Percentiles rank a stretch among this genome's conserved stretches.
Evolutionary conservation across 2,329 filamentous ascomycete species (phyloP).

Genomic region (Penicillium sp.): DNA sequence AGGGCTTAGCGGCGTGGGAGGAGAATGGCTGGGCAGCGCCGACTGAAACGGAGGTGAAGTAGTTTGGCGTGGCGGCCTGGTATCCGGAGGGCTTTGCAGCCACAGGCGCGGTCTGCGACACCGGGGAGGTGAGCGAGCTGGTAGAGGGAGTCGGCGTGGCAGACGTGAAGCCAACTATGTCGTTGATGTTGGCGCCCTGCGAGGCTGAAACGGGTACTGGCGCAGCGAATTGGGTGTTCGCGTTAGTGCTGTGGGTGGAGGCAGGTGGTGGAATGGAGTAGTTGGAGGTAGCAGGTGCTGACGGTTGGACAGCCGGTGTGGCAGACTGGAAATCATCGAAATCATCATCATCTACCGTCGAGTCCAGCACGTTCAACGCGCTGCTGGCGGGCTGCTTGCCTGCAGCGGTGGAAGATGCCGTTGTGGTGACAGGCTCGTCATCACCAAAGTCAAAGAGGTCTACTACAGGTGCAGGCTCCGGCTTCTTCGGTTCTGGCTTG

Average conservation of each 20-base stretch:
- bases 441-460: slow-evolving; percentile 91
- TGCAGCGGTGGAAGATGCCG: slow-evolving; percentile 42
- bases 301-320: slow-evolving; percentile 51
- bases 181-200: slow-evolving; percentile 77
- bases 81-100: slow-evolving; percentile 65
- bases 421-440: slow-evolving; percentile 62
- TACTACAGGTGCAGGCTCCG: slow-evolving; percentile 71
- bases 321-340: slow-evolving; percentile 98
- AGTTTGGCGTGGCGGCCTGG: slow-evolving; percentile 84
- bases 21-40: slow-evolving; percentile 37
- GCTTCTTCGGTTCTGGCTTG: slow-evolving; percentile 61
- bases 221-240: slow-evolving; percentile 71
- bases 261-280: slow-evolving; percentile 51
- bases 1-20: slow-evolving; percentile 43
- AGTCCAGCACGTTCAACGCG: slow-evolving; percentile 53
- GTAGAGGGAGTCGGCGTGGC: slow-evolving; percentile 70
- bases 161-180: slow-evolving; percentile 78
- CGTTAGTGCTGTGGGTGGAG: slow-evolving; percentile 52
- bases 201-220: slow-evolving; percentile 84
- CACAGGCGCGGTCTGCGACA: slow-evolving; percentile 46
- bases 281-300: slow-evolving; percentile 40
- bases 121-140: slow-evolving; percentile 58
- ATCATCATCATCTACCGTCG: slow-evolving; percentile 73
- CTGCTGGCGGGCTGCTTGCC: slow-evolving; percentile 52
- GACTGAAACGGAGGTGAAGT: slow-evolving; percentile 78